Evolutionary conservation across 768 basidiomycete genomes (phyloP), one percentile per base, ranked within the genome.

Genomic region (Crepidotus variabilis): DNA sequence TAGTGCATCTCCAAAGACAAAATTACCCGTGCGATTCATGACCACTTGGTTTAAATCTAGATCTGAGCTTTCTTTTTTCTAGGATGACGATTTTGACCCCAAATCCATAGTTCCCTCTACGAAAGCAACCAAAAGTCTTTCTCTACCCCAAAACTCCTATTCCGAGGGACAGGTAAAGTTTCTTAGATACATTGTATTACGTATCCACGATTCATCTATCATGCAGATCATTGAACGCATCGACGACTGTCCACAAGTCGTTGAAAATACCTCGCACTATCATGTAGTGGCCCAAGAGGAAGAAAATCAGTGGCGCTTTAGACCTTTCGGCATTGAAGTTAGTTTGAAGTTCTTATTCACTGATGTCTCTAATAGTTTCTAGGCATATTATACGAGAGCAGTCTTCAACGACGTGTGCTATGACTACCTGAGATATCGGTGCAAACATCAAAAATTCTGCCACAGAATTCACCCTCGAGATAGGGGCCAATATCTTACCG

Each of bases 381-480:
- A 77, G 73, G 68, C 71, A 7, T 61, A 61, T 45, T 67, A 58
- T 6, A 75, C 74, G 0, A 56, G 49, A 0, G 73, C 71, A 1
- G 6, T 18, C 0, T 50, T 47, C 6, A 54, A 62, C 24, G 68
- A 72, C 33, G 66, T 76, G 6, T 77, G 76, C 57, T 64, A 57
- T 16, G 56, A 66, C 16, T 76, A 69, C 57, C 51, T 72, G 21
- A 24, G 16, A 1, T 51, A 58, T 11, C 52, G 57, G 43, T 77
- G 75, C 50, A 9, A 6, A 0, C 46, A 53, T 22, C 59, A 61
- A 11, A 39, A 32, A 6, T 18, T 47, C 1, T 77, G 76, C 39
- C 14, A 13, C 33, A 66, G 69, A 1, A 60, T 73, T 10, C 73
- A 74, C 51, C 73, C 73, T 2, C 51, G 60, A 14, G 57, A 69